A percentile compares a stretch with the other conserved stretches of the same genome.
Evolutionary conservation across 2,329 filamentous ascomycete species (phyloP).

Genomic region (Lachnellula occidentalis): DNA sequence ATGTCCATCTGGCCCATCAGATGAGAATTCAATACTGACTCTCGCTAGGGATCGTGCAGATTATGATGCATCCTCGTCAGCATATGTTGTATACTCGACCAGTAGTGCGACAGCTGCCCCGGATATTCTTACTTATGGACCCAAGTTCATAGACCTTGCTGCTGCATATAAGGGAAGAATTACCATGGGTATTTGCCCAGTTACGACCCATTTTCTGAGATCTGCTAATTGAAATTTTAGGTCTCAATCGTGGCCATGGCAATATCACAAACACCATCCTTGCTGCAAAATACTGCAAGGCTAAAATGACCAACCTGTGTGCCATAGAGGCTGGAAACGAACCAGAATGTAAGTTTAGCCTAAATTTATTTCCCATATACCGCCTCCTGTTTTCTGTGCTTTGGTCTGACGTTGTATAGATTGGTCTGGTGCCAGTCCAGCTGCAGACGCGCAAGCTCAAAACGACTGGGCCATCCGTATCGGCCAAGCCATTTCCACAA

Average conservation of each 20-base stretch:
- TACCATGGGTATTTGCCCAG: background rate
- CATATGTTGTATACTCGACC: constrained; percentile 47
- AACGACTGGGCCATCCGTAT: constrained; percentile 24
- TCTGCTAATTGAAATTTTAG: constrained; percentile 6
- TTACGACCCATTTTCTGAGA: background rate
- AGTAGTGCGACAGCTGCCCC: constrained; percentile 43
- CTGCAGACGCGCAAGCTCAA: constrained; percentile 23
- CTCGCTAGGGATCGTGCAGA: constrained; percentile 42
- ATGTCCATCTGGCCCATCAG: constrained; percentile 5
- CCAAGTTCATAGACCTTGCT: constrained; percentile 46
- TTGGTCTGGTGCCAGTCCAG: constrained; percentile 26
- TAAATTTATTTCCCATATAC: background rate
- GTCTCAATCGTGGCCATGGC: constrained; percentile 48
- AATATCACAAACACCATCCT: constrained; percentile 47
- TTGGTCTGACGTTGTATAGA: constrained; percentile 23
- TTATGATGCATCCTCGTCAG: constrained; percentile 41
- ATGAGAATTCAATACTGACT: too few species aligned
- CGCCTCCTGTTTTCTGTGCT: too few species aligned
- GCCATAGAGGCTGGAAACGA: constrained; percentile 54
- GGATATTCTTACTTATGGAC: constrained; percentile 44
- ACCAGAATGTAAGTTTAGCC: constrained; percentile 43
- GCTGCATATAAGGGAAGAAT: constrained; percentile 40
- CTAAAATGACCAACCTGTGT: constrained; percentile 42
- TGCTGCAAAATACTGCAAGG: constrained; percentile 42
- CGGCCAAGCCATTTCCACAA: constrained; percentile 15